phyloP scores from a whole-genome alignment of 331 rosid genomes.

The Arachis monticola region DNA sequence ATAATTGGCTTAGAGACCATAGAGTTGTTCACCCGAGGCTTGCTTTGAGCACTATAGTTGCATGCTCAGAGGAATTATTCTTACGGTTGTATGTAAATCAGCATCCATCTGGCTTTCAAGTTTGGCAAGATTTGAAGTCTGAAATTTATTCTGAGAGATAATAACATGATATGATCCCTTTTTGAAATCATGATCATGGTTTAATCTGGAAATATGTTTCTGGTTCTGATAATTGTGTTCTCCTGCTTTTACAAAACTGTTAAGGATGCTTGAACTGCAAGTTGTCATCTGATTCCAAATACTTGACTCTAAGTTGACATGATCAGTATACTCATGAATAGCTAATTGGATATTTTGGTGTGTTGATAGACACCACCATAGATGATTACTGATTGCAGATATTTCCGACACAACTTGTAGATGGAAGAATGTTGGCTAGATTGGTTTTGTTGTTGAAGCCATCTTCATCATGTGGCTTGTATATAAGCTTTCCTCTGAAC shows the following conservation, averaged over 20 bases:
- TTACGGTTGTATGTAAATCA: too few relatives aligned
- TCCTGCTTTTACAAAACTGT: not conserved
- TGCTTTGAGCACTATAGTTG: too few relatives aligned
- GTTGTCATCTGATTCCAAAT: not conserved
- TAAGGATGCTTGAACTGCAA: constrained; percentile 32
- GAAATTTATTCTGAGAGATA: constrained; percentile 40
- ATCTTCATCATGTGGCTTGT: not conserved
- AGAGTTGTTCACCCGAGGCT: too few relatives aligned
- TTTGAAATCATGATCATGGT: constrained; percentile 2
- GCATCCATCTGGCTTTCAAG: constrained; percentile 59
- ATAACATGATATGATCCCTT: not conserved
- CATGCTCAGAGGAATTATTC: too few relatives aligned
- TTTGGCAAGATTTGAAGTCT: constrained; percentile 68
- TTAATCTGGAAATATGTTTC: not conserved
- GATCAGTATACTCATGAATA: not conserved
- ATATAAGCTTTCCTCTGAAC: not conserved
- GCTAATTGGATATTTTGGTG: not conserved
- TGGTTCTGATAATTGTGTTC: constrained; percentile 5
- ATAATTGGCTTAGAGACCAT: too few relatives aligned
- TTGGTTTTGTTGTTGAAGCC: not conserved
- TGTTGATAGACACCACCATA: too few relatives aligned
- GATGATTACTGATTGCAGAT: not conserved
- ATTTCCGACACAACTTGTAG: too few relatives aligned
- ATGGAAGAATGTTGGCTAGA: constrained; percentile 18
- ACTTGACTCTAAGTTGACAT: constrained; percentile 17